Percentiles rank a stretch among this genome's conserved stretches.
Conservation (phyloP, 768 basidiomycete genomes). For the Boletus edulis region DNA sequence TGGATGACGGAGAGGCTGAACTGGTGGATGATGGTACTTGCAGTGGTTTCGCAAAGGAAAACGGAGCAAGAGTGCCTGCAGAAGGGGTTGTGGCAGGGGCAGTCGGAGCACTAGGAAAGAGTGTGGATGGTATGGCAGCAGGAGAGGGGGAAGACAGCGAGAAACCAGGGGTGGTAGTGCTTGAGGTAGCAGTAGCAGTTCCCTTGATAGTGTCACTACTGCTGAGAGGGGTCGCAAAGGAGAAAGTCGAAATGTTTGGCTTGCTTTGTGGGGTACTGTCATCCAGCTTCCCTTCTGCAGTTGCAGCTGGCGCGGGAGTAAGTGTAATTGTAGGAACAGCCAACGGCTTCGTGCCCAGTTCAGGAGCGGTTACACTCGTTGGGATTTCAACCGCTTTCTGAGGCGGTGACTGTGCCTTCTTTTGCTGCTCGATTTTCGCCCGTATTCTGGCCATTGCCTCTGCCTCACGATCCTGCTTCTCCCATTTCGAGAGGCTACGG, state of each 20-base stretch:
- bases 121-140: conserved; percentile 14
- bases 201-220: conserved; percentile 9
- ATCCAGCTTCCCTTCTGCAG: conserved; percentile 5
- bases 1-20: conserved; percentile 1
- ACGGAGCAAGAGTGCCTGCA: conserved; percentile 6
- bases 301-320: conserved; percentile 20
- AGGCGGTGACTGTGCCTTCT: conserved; percentile 37
- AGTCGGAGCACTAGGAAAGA: conserved; percentile 5
- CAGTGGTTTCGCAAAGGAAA: conserved; percentile 17
- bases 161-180: conserved; percentile 16
- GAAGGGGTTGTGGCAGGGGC: conserved; percentile 12
- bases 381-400: conserved; percentile 35
- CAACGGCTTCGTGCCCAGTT: conserved; percentile 18
- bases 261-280: conserved; percentile 13
- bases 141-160: conserved; percentile 29
- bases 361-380: conserved; percentile 24
- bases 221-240: conserved; percentile 8
- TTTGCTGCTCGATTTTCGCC: conserved; percentile 45
- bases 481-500: conserved; percentile 72
- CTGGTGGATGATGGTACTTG: conserved; percentile 8
- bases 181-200: not conserved
- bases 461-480: conserved; percentile 83
- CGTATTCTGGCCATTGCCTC: conserved; percentile 73
- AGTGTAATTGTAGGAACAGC: conserved; percentile 28
- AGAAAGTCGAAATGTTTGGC: conserved; percentile 10